These are phyloP conservation scores for Kodamaea jinghongensis DNA, from an alignment of 805 yeast species.

Conservation along the genomic window DNA sequence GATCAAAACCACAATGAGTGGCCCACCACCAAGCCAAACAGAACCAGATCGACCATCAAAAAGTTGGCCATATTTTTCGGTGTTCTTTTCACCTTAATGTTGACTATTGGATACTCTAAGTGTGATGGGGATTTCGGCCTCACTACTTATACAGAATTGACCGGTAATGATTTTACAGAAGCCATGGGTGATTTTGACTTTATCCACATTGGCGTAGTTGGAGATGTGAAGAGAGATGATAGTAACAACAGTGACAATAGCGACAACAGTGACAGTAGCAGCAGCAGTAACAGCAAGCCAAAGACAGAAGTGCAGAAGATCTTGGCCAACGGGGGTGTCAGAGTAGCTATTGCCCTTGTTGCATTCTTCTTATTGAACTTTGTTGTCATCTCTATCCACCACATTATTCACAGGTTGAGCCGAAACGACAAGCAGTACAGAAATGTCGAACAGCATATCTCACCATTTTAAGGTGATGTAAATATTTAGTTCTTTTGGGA, in stretches of 20 bases:
- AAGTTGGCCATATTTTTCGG: background rate
- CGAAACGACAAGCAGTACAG: constrained; percentile 30
- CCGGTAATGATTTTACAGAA: background rate
- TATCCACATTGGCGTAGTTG: background rate
- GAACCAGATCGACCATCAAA: constrained; percentile 5
- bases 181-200: background rate
- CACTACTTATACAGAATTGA: no score
- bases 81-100: background rate
- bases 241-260: background rate
- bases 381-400: constrained; percentile 38
- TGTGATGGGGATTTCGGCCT: no score
- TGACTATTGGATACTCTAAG: background rate
- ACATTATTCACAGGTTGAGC: constrained; percentile 29
- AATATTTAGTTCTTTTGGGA: constrained; percentile 2
- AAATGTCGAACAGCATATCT: constrained; percentile 33
- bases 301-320: constrained; percentile 9
- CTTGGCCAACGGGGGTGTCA: constrained; percentile 25
- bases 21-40: constrained; percentile 1
- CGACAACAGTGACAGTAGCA: constrained; percentile 1
- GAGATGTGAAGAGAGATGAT: constrained; percentile 1
- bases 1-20: constrained; percentile 6
- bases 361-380: constrained; percentile 35
- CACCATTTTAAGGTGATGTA: constrained; percentile 27
- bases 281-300: constrained; percentile 6
- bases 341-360: constrained; percentile 33